Evolutionary conservation across 192 early-diverging fungal genomes (phyloP), one percentile per base, ranked within the genome.

Genomic region (Coemansia sp.): DNA sequence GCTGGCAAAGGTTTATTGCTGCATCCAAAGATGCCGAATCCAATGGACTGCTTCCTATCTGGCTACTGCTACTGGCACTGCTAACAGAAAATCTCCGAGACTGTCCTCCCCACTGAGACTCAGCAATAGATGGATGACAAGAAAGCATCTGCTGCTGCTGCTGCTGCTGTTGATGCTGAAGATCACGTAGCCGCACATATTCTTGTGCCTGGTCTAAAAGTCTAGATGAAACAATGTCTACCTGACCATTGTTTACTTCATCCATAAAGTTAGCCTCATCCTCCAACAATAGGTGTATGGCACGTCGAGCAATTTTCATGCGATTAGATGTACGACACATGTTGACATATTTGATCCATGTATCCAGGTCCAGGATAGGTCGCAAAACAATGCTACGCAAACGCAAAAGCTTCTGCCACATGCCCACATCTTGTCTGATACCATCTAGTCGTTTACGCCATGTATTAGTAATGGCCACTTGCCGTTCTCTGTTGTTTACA

Each of bases 291-390:
- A 81, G 87, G 10, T 82, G 66, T 33, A 99, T 83, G 0, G 90
- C 95, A 66, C 93, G 92, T 50, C 92, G 86, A 0, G 94, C 88
- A 7, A 95, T 79, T 20, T 84, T 85, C 34, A 96, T 84, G 28
- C 93, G 84, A 16, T 89, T 89, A 56, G 89, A 89, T 71, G 95
- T 92, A 36, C 96, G 88, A 69, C 94, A 97, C 60, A 99, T 65
- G 60, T 96, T 94, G 36, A 92, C 87, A 82, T 96, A 99, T 72
- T 93, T 93, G 69, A 96, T 94, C 86, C 91, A 93, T 84, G 92
- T 93, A 22, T 95, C 96, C 85, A 94, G 89, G 64, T 99, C 93
- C 60, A 92, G 91, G 56, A 89, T 85, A 12, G 96, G 96, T 0
- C 91, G 86, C 16, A 96, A 77, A 0, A 97, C 95, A 68, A 97